Evolutionary conservation across 1,284 basidiomycete genomes (phyloP).

Genomic region (Cerioporus squamosus): DNA sequence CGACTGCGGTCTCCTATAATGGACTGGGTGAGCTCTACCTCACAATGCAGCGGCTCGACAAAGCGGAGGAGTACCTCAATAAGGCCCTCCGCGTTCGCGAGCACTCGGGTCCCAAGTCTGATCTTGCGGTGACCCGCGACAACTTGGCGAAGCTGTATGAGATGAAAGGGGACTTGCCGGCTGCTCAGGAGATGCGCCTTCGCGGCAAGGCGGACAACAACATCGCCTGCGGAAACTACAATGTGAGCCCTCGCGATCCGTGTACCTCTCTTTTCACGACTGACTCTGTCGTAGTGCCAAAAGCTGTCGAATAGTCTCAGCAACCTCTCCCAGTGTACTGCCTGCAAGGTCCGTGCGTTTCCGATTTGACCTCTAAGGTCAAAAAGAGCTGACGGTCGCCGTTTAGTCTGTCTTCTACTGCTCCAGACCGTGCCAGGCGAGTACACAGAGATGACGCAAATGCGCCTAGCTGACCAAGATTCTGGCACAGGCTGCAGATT

Average conservation of each 20-base stretch:
- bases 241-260: conserved; percentile 17
- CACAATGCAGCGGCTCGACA: conserved; percentile 34
- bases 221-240: conserved; percentile 36
- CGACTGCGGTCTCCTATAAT: conserved; percentile 37
- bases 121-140: conserved; percentile 40
- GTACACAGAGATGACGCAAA: neutral
- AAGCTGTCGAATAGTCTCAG: conserved; percentile 8
- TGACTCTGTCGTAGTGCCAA: neutral
- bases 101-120: conserved; percentile 22
- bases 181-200: conserved; percentile 32
- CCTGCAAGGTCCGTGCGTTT: conserved; percentile 12
- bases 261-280: neutral
- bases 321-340: conserved; percentile 7
- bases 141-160: conserved; percentile 39
- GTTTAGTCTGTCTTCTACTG: conserved; percentile 21
- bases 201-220: conserved; percentile 29
- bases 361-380: neutral
- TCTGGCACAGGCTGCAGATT: conserved; percentile 22
- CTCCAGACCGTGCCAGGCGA: conserved; percentile 20
- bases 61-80: conserved; percentile 37
- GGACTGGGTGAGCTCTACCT: conserved; percentile 40
- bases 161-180: conserved; percentile 33
- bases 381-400: no score
- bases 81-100: conserved; percentile 36
- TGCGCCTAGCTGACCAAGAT: neutral